Conservation (phyloP, 83 land plant species). For the Thuja plicata region DNA sequence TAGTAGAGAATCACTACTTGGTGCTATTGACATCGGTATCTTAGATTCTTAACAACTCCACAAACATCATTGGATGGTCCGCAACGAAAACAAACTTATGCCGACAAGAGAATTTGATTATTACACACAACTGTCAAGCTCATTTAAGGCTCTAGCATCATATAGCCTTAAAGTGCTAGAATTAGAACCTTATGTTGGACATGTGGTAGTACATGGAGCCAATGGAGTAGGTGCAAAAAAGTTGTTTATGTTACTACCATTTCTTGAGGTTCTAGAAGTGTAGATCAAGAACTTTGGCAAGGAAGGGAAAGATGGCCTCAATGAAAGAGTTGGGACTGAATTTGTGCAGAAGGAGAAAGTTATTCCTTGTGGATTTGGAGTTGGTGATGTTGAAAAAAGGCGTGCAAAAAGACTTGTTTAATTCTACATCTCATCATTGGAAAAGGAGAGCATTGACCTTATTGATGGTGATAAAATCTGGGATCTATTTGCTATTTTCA, state of each 20-base stretch:
- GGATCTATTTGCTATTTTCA: slow-evolving; percentile 76
- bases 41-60: slow-evolving; percentile 81
- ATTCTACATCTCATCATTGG: slow-evolving; percentile 42
- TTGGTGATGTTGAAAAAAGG: slow-evolving; percentile 57
- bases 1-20: too few species aligned
- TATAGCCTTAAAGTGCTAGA: slow-evolving; percentile 31
- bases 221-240: slow-evolving; percentile 47
- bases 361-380: slow-evolving; percentile 62
- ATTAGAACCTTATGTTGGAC: slow-evolving; percentile 13
- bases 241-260: slow-evolving; percentile 43
- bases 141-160: slow-evolving; percentile 66
- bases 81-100: slow-evolving; percentile 59
- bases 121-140: slow-evolving; percentile 52
- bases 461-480: slow-evolving; percentile 97
- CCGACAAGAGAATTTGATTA: slow-evolving; percentile 65
- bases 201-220: slow-evolving; percentile 82
- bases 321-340: slow-evolving; percentile 92
- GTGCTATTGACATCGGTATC: slow-evolving; percentile 59
- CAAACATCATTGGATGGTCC: slow-evolving; percentile 95
- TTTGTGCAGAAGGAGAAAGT: slow-evolving; percentile 94
- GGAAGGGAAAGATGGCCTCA: slow-evolving; percentile 71
- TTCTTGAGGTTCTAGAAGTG: slow-evolving; percentile 37
- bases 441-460: slow-evolving; percentile 44
- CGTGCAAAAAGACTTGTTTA: slow-evolving; percentile 95
- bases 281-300: slow-evolving; percentile 76